Percentiles rank a stretch among this genome's conserved stretches.
Evolutionary conservation across 139 green algal species (phyloP).

Genomic region (Desmodesmus armatus): DNA sequence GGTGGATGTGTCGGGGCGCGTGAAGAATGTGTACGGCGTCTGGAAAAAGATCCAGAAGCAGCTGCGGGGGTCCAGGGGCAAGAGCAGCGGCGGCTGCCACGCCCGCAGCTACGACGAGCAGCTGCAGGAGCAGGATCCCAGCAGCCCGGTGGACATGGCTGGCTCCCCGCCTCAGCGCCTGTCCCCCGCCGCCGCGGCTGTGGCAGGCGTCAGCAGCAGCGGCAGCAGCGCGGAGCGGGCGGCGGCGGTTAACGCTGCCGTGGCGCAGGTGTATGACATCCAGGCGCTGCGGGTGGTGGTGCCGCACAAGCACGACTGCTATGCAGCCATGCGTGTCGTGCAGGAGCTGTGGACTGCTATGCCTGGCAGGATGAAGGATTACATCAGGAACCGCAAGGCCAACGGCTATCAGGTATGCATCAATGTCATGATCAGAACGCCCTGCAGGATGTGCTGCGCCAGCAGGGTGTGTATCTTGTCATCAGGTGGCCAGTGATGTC

Average conservation of each 20-base stretch:
- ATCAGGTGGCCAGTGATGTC: background rate
- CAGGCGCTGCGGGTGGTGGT: slow-evolving; percentile 89
- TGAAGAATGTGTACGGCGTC: slow-evolving; percentile 91
- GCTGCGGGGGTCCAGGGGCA: background rate
- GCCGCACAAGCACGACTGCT: slow-evolving; percentile 81
- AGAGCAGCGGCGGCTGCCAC: background rate
- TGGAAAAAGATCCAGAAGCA: slow-evolving; percentile 79
- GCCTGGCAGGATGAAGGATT: slow-evolving; percentile 80
- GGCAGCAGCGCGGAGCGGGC: background rate
- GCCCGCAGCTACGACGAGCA: background rate
- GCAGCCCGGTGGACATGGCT: background rate
- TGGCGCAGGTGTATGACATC: slow-evolving; percentile 74
- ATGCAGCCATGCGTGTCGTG: slow-evolving; percentile 79
- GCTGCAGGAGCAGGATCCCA: background rate
- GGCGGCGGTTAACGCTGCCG: background rate
- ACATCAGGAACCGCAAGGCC: slow-evolving; percentile 84
- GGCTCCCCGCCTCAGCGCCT: background rate
- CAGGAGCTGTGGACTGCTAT: slow-evolving; percentile 66
- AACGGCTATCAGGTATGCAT: slow-evolving; percentile 85
- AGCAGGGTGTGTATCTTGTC: background rate
- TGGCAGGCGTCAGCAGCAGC: slow-evolving; percentile 23
- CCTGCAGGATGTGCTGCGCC: too few species aligned
- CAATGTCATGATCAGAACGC: too few species aligned
- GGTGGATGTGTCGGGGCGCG: slow-evolving; percentile 83
- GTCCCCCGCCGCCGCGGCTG: slow-evolving; percentile 26